phyloP scores from a whole-genome alignment of 2,329 filamentous ascomycete species.

The Aspergillus sergii region DNA sequence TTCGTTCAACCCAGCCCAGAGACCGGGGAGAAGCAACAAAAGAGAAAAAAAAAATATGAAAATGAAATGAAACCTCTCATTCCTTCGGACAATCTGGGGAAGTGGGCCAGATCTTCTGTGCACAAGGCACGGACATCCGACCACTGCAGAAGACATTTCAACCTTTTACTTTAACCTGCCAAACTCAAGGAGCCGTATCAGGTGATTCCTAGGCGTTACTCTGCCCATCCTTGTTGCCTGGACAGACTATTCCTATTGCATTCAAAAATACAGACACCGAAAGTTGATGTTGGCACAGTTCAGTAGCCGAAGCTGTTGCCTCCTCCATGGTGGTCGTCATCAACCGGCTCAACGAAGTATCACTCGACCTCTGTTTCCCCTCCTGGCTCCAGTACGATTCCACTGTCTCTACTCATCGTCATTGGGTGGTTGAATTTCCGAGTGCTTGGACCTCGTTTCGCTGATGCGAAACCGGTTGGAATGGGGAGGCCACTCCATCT shows the following conservation, averaged over 20 bases:
- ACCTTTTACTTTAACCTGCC: not conserved
- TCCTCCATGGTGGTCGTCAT: constrained; percentile 1
- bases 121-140: constrained; percentile 21
- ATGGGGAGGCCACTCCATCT: constrained; percentile 12
- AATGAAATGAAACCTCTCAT: constrained; percentile 6
- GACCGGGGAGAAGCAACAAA: not conserved
- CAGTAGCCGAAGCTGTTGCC: not conserved
- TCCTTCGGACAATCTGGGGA: constrained; percentile 24
- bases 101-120: constrained; percentile 27
- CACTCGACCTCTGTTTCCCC: not conserved
- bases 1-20: not conserved
- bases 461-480: constrained; percentile 13
- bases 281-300: not conserved
- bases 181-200: constrained; percentile 7
- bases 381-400: not conserved
- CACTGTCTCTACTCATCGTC: not conserved
- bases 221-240: not conserved
- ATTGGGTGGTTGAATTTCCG: constrained; percentile 20
- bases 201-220: constrained; percentile 7
- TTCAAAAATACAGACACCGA: not conserved
- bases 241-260: not conserved
- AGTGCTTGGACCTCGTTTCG: constrained; percentile 24
- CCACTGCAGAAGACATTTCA: constrained; percentile 9
- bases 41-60: not conserved
- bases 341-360: not conserved